Conservation (phyloP, 768 basidiomycete species). For the Mycena vulgaris region DNA sequence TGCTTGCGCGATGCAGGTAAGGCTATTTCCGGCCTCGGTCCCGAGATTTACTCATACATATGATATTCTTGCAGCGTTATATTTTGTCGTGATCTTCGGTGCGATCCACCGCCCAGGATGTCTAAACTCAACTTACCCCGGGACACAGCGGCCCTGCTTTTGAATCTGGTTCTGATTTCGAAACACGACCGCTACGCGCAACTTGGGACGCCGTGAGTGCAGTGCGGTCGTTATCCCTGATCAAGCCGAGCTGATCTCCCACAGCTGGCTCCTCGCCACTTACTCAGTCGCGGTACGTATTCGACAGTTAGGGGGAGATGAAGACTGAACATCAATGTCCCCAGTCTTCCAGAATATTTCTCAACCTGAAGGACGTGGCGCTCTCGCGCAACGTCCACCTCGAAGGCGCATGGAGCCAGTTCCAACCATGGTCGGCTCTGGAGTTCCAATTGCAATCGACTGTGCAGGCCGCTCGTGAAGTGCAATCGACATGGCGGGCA, state of each 20-base stretch:
- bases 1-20: constrained; percentile 24
- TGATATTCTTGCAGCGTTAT: neutral
- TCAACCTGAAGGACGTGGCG: constrained; percentile 16
- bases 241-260: neutral
- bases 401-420: constrained; percentile 8
- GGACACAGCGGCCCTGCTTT: neutral
- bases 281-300: constrained; percentile 26
- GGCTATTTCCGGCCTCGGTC: too few relatives aligned
- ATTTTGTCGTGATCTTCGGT: constrained; percentile 21
- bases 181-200: constrained; percentile 20
- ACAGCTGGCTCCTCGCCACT: constrained; percentile 24
- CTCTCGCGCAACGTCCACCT: neutral
- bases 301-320: too few relatives aligned
- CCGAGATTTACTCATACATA: neutral
- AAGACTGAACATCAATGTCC: neutral
- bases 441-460: constrained; percentile 1
- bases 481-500: too few relatives aligned
- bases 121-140: neutral
- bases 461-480: too few relatives aligned
- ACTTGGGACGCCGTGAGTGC: constrained; percentile 25
- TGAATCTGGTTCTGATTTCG: constrained; percentile 17
- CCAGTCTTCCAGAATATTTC: constrained; percentile 20
- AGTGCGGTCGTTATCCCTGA: neutral
- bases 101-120: neutral
- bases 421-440: neutral